Evolutionary conservation across 805 yeast genomes (phyloP).

Genomic region (Cyberlindnera lachancei): DNA sequence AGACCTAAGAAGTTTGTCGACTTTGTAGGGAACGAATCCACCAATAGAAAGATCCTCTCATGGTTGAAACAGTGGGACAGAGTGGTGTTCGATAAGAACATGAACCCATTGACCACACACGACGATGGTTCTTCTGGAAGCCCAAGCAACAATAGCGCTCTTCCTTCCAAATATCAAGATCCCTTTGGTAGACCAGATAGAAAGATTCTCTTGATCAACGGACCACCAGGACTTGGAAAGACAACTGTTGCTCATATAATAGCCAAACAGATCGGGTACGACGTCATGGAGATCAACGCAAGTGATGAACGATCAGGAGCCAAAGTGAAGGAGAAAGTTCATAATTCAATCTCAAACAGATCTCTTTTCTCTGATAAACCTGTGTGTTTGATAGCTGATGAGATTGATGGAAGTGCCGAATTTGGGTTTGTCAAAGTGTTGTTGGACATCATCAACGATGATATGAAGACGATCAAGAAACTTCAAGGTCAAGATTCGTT

Average conservation of each 20-base stretch:
- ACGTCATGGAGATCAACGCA: constrained; percentile 80
- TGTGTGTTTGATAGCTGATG: constrained; percentile 79
- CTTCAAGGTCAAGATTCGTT: constrained; percentile 21
- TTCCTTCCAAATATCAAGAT: constrained; percentile 33
- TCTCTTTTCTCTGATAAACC: constrained; percentile 67
- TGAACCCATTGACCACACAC: constrained; percentile 20
- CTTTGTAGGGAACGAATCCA: constrained; percentile 59
- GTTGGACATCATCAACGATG: constrained; percentile 52
- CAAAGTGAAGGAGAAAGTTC: constrained; percentile 45
- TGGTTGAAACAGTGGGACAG: constrained; percentile 69
- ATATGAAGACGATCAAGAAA: constrained; percentile 41
- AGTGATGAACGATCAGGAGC: constrained; percentile 65
- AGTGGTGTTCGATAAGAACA: constrained; percentile 43
- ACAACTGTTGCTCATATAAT: constrained; percentile 82
- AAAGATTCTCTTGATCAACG: constrained; percentile 69
- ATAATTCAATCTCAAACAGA: constrained; percentile 58
- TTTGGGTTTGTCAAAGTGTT: constrained; percentile 51
- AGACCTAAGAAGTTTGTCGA: constrained; percentile 59
- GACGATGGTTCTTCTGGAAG: constrained; percentile 2
- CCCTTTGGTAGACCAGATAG: constrained; percentile 51
- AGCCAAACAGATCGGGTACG: constrained; percentile 76
- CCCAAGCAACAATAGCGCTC: too few species aligned
- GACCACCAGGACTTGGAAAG: constrained; percentile 93
- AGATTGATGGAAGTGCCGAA: constrained; percentile 76
- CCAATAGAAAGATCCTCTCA: constrained; percentile 48